phyloP scores from a whole-genome alignment of 805 yeast species.

The Metschnikowia shivogae region DNA sequence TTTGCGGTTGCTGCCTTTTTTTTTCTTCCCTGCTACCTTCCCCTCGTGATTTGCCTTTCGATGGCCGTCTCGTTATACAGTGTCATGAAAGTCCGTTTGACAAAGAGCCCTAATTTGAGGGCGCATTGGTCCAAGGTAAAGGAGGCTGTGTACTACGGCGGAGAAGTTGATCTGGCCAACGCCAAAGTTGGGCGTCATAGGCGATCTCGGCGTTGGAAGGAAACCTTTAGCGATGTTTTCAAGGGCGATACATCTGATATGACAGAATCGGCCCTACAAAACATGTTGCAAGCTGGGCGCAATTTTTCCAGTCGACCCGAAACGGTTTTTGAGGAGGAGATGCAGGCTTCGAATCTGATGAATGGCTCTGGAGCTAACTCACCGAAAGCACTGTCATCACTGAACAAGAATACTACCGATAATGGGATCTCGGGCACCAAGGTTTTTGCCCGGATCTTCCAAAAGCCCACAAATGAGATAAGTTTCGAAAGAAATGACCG shows the following conservation, averaged over 20 bases:
- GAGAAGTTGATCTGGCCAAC: constrained; percentile 29
- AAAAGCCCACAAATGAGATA: constrained; percentile 16
- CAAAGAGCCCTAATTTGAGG: constrained; percentile 21
- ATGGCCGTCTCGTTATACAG: constrained; percentile 38
- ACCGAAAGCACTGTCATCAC: neutral
- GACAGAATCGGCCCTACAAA: constrained; percentile 34
- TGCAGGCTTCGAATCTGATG: constrained; percentile 9
- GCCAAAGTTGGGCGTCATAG: constrained; percentile 28
- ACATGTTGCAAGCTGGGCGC: constrained; percentile 35
- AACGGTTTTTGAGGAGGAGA: constrained; percentile 11
- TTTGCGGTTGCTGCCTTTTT: constrained; percentile 24
- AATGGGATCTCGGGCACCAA: neutral
- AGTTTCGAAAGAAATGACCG: constrained; percentile 24
- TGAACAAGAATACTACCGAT: neutral
- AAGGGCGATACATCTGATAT: constrained; percentile 40
- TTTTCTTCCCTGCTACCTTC: constrained; percentile 49
- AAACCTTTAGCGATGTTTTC: constrained; percentile 32
- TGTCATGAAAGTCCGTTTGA: constrained; percentile 31
- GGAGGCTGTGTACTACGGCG: constrained; percentile 29
- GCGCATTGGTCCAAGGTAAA: constrained; percentile 34
- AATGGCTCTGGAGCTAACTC: constrained; percentile 12
- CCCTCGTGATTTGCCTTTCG: constrained; percentile 37
- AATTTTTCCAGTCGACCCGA: constrained; percentile 17
- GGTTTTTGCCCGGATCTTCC: neutral
- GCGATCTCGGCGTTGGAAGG: constrained; percentile 24